phyloP scores from a whole-genome alignment of 2,329 filamentous ascomycete genomes.

The Scleromitrula shiraiana region DNA sequence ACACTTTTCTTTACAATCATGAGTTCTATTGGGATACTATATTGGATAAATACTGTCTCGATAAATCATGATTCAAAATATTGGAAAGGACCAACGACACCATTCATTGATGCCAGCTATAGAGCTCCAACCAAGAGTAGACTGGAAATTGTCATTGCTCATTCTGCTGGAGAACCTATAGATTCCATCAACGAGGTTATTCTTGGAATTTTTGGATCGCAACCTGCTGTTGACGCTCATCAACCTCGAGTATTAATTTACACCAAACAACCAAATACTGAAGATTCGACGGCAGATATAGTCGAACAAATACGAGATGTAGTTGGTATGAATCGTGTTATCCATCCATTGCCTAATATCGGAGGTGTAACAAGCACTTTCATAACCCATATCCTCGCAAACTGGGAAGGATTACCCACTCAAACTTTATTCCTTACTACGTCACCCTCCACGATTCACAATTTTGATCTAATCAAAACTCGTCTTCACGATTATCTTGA shows the following conservation, averaged over 20 bases:
- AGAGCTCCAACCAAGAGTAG: conserved; percentile 17
- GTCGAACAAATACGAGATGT: conserved; percentile 5
- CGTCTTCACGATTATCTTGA: conserved; percentile 19
- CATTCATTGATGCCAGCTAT: conserved; percentile 20
- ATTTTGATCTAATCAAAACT: conserved; percentile 4
- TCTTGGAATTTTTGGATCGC: conserved; percentile 11
- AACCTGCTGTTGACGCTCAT: conserved; percentile 10
- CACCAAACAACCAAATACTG: conserved; percentile 20
- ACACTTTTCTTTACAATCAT: conserved; percentile 18
- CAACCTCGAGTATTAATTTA: conserved; percentile 22
- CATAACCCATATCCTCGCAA: conserved; percentile 37
- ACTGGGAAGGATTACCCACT: conserved; percentile 36
- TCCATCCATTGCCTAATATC: conserved; percentile 29
- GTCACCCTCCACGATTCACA: not conserved
- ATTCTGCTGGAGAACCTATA: conserved; percentile 20
- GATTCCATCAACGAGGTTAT: conserved; percentile 17
- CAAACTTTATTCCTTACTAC: conserved; percentile 38
- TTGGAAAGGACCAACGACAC: conserved; percentile 15
- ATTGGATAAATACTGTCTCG: conserved; percentile 22
- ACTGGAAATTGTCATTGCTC: conserved; percentile 25
- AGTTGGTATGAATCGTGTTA: not conserved
- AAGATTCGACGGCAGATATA: conserved; percentile 2
- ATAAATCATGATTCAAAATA: conserved; percentile 15
- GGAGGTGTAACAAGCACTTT: conserved; percentile 40
- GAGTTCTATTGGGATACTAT: conserved; percentile 17